phyloP scores from a whole-genome alignment of 2,329 filamentous ascomycete species.

The Aspergillus unguis region DNA sequence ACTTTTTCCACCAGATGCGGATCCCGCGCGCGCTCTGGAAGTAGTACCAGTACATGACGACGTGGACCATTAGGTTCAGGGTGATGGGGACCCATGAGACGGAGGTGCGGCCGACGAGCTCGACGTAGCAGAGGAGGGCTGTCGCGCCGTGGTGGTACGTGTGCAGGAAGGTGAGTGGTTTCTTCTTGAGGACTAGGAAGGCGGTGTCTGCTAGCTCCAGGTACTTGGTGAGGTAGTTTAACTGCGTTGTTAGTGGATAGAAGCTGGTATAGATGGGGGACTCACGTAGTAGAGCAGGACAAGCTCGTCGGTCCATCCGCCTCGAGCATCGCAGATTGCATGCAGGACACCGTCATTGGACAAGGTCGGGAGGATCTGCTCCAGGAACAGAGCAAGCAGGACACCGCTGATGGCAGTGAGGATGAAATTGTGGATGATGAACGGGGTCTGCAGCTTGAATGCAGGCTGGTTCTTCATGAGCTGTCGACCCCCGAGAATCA shows the following conservation, averaged over 20 bases:
- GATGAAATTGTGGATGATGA: conserved; percentile 96
- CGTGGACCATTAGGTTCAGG: conserved; percentile 89
- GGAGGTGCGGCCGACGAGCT: conserved; percentile 86
- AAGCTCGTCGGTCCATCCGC: conserved; percentile 90
- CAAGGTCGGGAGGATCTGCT: conserved; percentile 84
- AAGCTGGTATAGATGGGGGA: conserved; percentile 19
- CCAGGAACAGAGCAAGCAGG: conserved; percentile 79
- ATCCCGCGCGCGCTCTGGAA: conserved; percentile 97
- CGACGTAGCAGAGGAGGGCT: conserved; percentile 94
- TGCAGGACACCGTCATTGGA: conserved; percentile 79
- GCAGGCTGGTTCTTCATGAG: conserved; percentile 83
- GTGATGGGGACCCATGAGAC: conserved; percentile 94
- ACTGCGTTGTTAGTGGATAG: conserved; percentile 52
- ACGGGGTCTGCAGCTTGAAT: conserved; percentile 81
- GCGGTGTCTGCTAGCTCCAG: conserved; percentile 91
- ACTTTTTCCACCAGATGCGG: conserved; percentile 99
- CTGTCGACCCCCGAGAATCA: conserved; percentile 91
- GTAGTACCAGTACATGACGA: conserved; percentile 99
- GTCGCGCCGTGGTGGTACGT: conserved; percentile 98
- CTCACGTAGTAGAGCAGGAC: conserved; percentile 95
- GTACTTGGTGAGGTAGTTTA: conserved; percentile 98
- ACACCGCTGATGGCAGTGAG: conserved; percentile 79
- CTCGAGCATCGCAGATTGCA: conserved; percentile 71
- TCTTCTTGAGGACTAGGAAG: conserved; percentile 99
- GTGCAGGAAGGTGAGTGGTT: conserved; percentile 97